phyloP scores from a whole-genome alignment of 2,329 filamentous ascomycete species.

The Fusarium fujikuroi region DNA sequence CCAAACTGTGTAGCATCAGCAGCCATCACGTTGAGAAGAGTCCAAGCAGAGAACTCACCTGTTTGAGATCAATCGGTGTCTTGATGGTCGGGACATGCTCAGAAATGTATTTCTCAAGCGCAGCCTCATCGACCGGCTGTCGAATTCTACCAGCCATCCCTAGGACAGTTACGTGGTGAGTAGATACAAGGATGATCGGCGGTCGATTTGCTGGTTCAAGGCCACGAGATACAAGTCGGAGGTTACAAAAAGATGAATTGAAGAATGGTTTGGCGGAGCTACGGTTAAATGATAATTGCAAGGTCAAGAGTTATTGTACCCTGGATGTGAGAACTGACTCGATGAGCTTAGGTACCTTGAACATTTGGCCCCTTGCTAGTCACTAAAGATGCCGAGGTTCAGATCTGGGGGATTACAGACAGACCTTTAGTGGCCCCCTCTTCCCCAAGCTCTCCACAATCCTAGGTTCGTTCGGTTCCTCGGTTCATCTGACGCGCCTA shows the following conservation, averaged over 20 bases:
- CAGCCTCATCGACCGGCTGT: conserved; percentile 86
- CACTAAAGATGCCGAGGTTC: conserved; percentile 41
- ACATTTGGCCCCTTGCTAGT: conserved; percentile 23
- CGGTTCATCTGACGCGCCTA: not conserved
- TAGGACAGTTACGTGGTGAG: not conserved
- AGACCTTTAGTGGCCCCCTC: conserved; percentile 29
- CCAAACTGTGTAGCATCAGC: conserved; percentile 73
- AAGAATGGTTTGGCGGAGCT: not conserved
- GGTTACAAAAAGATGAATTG: not conserved
- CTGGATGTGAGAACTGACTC: conserved; percentile 2
- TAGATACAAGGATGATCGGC: not conserved
- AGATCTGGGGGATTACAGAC: conserved; percentile 17
- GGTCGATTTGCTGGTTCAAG: not conserved
- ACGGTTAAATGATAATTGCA: not conserved
- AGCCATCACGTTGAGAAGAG: conserved; percentile 1
- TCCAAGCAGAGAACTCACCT: conserved; percentile 64
- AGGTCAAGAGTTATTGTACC: conserved; percentile 7
- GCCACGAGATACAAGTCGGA: not conserved
- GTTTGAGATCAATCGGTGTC: conserved; percentile 86
- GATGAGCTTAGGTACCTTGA: not conserved
- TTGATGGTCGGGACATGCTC: conserved; percentile 85
- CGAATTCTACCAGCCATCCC: conserved; percentile 86
- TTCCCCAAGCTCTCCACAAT: conserved; percentile 35
- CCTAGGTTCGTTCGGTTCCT: conserved; percentile 19
- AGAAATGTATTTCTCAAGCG: conserved; percentile 82